Evolutionary conservation across 371 early-diverging fungal genomes (phyloP).

Genomic region (Rhizopus delemar): DNA sequence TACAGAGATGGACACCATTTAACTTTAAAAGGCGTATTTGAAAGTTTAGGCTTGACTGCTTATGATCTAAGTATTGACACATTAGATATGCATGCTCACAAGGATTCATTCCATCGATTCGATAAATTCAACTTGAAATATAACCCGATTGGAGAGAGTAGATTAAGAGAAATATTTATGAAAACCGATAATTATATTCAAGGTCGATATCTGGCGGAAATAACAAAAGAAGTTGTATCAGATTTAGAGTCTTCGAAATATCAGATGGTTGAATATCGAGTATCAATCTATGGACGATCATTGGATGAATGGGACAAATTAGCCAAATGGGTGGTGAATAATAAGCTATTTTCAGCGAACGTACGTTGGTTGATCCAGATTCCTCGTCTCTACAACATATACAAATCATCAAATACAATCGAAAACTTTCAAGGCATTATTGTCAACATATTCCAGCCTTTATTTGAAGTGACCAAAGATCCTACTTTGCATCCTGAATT

Average conservation of each 20-base stretch:
- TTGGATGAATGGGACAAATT: constrained; percentile 93
- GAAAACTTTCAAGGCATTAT: constrained; percentile 83
- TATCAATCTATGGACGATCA: constrained; percentile 91
- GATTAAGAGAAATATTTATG: constrained; percentile 85
- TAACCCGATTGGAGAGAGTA: constrained; percentile 87
- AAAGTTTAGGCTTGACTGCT: constrained; percentile 89
- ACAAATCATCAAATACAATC: constrained; percentile 71
- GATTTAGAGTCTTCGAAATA: constrained; percentile 96
- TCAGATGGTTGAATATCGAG: constrained; percentile 92
- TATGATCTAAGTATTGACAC: constrained; percentile 97
- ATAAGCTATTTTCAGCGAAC: constrained; percentile 89
- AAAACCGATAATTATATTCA: constrained; percentile 96
- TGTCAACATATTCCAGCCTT: constrained; percentile 86
- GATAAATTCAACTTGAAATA: constrained; percentile 99
- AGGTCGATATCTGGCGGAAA: constrained; percentile 92
- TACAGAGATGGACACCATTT: constrained; percentile 74
- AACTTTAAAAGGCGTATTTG: constrained; percentile 83
- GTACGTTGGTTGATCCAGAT: constrained; percentile 97
- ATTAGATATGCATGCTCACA: constrained; percentile 95
- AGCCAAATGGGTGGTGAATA: constrained; percentile 90
- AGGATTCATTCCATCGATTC: constrained; percentile 89
- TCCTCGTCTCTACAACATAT: constrained; percentile 93
- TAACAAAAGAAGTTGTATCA: constrained; percentile 92
- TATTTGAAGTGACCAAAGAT: constrained; percentile 92
- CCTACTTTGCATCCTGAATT: constrained; percentile 86